Evolutionary conservation across 345 rosid species (phyloP), one percentile per base, ranked within the genome.

Genomic region (Boechera retrofracta): DNA sequence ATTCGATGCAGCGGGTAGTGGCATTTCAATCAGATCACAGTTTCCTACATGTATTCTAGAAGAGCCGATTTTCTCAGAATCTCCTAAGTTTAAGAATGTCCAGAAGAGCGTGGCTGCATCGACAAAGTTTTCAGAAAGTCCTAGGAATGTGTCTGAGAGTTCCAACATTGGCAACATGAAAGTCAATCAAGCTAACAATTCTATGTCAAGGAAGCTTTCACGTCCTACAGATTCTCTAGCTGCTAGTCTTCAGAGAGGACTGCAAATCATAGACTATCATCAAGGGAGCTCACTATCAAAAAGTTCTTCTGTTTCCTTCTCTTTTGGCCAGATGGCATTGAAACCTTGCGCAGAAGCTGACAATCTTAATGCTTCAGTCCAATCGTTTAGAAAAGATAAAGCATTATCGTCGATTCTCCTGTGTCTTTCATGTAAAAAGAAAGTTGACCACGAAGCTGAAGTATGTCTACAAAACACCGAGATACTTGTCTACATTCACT

Each of bases 171-270:
- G 64, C 18, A 39, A 69, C 76, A 53, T 73, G 69, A 57, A 79
- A 83, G 78, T 76, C 81, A 88, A 84, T 74, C 79, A 84, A 36
- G 69, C 87, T 11, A 77, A 82, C 52, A 84, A 96, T 69, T 93
- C 96, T 64, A 57, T 89, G 80, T 86, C 94, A 88, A 88, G 85
- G 78, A 62, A 82, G 29, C 80, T 83, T 77, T 75, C 81, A 57
- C 86, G 90, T 63, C 88, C 89, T 39, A 78, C 97, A 4, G 93
- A 93, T 52, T 87, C 91, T 60, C 76, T 94, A 83, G 97, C 97
- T 44, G 91, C 93, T 5, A 91, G 98, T 78, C 96, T 94, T 66
- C 93, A 86, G 60, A 90, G 92, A 84, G 97, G 98, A 68, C 61
- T 90, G 83, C 89, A 94, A 77, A 83, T 91, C 53, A 91, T 94